Conservation (phyloP, 768 basidiomycete genomes). For the Rickenella mellea region DNA sequence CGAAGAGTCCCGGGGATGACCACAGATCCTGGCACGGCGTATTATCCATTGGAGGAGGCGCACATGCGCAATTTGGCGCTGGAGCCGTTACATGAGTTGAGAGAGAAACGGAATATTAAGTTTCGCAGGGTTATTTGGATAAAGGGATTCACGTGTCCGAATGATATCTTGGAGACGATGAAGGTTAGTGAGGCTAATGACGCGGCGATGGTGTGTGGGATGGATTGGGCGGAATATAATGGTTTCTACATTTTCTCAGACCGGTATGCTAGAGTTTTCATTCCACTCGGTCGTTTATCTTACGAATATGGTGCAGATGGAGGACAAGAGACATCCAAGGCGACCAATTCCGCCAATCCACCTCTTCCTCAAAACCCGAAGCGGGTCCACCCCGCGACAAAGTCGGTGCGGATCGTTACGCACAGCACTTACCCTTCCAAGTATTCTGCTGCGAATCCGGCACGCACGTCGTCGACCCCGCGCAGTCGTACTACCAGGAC, state of each 20-base stretch:
- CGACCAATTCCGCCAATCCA: slow-evolving; percentile 95
- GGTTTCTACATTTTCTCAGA: slow-evolving; percentile 98
- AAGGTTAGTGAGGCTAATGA: slow-evolving; percentile 84
- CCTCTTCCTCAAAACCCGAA: slow-evolving; percentile 83
- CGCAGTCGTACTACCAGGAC: slow-evolving; percentile 90
- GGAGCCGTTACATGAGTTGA: slow-evolving; percentile 82
- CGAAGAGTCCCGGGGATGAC: slow-evolving; percentile 92
- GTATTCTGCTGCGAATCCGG: slow-evolving; percentile 99
- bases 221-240: slow-evolving; percentile 99
- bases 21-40: slow-evolving; percentile 72
- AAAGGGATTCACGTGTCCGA: slow-evolving; percentile 98
- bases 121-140: slow-evolving; percentile 95
- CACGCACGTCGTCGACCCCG: slow-evolving; percentile 93
- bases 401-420: slow-evolving; percentile 73
- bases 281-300: too few species aligned
- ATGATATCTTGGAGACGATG: slow-evolving; percentile 93
- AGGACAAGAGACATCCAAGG: slow-evolving; percentile 96
- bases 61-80: slow-evolving; percentile 88
- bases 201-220: slow-evolving; percentile 98
- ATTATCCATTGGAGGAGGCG: slow-evolving; percentile 94
- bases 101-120: slow-evolving; percentile 62
- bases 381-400: slow-evolving; percentile 89
- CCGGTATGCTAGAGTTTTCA: slow-evolving; percentile 44
- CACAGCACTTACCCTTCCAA: slow-evolving; percentile 92
- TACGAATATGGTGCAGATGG: slow-evolving; percentile 72